Evolutionary conservation across 2,329 filamentous ascomycete species (phyloP), one percentile per base, ranked within the genome.

Genomic region (Ophiosphaerella narmari): DNA sequence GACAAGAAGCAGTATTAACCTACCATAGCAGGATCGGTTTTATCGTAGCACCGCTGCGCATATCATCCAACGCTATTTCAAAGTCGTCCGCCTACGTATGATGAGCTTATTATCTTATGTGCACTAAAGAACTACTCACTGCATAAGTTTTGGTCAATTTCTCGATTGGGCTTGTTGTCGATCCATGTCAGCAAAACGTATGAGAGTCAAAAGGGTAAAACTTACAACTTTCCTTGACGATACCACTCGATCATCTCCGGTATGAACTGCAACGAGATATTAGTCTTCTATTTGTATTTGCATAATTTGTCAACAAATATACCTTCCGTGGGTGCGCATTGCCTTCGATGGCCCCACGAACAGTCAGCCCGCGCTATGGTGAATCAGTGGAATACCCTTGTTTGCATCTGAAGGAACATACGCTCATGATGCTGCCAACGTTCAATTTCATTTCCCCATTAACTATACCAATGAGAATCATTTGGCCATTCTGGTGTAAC

Each of bases 181-280:
- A 29, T 11, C 38, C 5, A 18, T 12, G 23, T 58, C 18, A 51
- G 43, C 5, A 12, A n/a, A 13, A 21, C 7, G 5, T 1, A 12
- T 8, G 7, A 11, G 13, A 1, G 39, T 29, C 31, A 24, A 8
- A 14, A 4, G 4, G 13, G 18, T 13, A 2, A 2, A 11, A 45
- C 57, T 54, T 36, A 60, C 57, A 82, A 77, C 52, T 67, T 74
- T 7, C 78, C 78, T 36, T 77, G 68, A 12, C 71, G 62, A 48
- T 78, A 78, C 79, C 78, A 81, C 41, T 75, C 52, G 13, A 81
- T 77, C 77, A 81, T 70, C 60, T 76, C 66, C 0, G 79, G 78
- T 4, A 81, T 67, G 51, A 71, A 78, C 38, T 77, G 32, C 7
- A 24, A 4, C 2, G n/a, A 2, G n/a, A 14, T 47, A 18, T 46